Base-by-base conservation (phyloP, 164 flowering plant genomes). In the Piper longum region DNA sequence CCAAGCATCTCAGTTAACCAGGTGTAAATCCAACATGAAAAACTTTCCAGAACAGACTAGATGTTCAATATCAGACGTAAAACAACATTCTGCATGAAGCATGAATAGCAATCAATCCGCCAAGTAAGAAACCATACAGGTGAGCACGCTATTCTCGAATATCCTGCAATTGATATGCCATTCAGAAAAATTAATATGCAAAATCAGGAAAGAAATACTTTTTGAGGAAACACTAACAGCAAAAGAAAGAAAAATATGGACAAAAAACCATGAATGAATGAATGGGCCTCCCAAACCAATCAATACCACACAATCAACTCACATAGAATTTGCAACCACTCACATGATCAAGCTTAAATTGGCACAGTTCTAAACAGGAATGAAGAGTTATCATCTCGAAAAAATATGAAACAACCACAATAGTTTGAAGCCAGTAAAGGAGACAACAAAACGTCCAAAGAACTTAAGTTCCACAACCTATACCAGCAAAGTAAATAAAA, bases 111-210 rank as follows among this genome's bases (percentile, higher is more conserved):
- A 85, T 83, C 87, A 85, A 84, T 77, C 88, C 87, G 73, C 87
- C 95, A 88, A 86, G 82, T 79, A 85, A 81, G 81, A 77, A 83
- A 85, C 82, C 87, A 85, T 65, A 84, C 72, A 85, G 76, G 82
- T 70, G 81, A 80, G 80, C 95, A 85, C 74, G 83, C 83, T 85
- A 85, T 80, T 85, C 87, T 82, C 79, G 77, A 70, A 83, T 79
- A 80, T 68, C 69, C 90, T 85, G 91, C 91, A 88, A 88, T 82
- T 82, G 73, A 73, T 82, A 82, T 76, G 85, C 60, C 85, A 85
- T 71, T 79, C 84, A 84, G 83, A 84, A 78, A 72, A 60, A 85
- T 85, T 85, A 88, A 85, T 87, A 84, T 66, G 71, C 72, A 70
- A 71, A 58, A 64, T 70, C 70, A 77, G 67, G 8, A 48, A 48